Evolutionary conservation across 2,329 filamentous ascomycete species (phyloP), one percentile per base, ranked within the genome.

Genomic region (Whalleya microplaca): DNA sequence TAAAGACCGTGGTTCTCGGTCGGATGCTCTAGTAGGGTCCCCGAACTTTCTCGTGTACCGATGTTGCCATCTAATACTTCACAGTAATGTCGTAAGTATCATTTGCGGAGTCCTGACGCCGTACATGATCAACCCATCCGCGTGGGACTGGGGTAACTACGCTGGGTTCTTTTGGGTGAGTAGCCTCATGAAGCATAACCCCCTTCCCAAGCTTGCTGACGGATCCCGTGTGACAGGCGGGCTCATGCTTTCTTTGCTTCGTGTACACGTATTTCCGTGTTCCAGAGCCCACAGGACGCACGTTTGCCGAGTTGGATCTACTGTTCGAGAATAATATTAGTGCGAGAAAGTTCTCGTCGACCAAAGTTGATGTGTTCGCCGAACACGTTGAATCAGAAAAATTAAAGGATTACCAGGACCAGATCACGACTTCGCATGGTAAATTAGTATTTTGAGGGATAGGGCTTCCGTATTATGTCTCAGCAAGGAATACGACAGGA

Each of bases 1-100:
- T 96, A 78, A 96, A 96, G 79, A 96, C 93, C 0, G 89, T 96
- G 20, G 92, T 95, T 1, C 82, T 96, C 2, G 92, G 90, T 1
- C 88, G 92, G 53, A 90, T 91, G 65, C 77, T 92, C 45, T 90
- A 90, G 81, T 84, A 72, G 73, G 80, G 44, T 21, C 27, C 18
- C 21, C 19, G 14, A 6, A 5, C 8, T 21, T 41, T 18, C 14
- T 55, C 48, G 10, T 16, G 5, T 10, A 14, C 44, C 10, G n/a
- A 3, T 6, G 18, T 32, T 21, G 16, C 29, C 12, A 46, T 41
- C 62, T 62, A 45, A 63, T 53, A 23, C 8, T 48, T 41, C 62
- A 58, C 59, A 85, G 83, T 79, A 93, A 95, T 68, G 78, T 96
- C 48, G 89, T 93, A 43, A 88, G 84, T 61, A 96, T 97, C 64